Evolutionary conservation across 2,329 filamentous ascomycete genomes (phyloP).

Genomic region (Penicillium paneum): DNA sequence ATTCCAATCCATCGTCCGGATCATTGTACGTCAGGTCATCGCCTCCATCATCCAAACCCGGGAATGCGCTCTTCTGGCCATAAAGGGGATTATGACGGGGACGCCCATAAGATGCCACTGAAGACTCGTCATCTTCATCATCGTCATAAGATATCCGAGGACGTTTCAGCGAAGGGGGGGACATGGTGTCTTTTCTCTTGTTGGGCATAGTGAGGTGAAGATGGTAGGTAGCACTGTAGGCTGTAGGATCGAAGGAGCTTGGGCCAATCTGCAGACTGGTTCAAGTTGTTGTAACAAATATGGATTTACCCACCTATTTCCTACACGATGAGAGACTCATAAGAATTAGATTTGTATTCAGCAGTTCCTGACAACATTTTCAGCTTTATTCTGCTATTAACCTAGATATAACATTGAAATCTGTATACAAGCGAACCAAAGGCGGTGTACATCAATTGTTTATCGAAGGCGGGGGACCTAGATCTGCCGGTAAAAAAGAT

Average conservation of each 20-base stretch:
- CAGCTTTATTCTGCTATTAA: background rate
- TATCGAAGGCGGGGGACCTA: background rate
- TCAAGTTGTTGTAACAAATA: background rate
- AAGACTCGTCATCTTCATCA: slow-evolving; percentile 26
- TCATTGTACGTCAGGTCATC: slow-evolving; percentile 66
- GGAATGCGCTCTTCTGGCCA: slow-evolving; percentile 70
- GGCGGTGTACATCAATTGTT: background rate
- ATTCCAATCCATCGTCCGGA: slow-evolving; percentile 65
- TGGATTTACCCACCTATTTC: background rate
- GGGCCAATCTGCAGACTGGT: slow-evolving; percentile 13
- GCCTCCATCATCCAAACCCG: slow-evolving; percentile 52
- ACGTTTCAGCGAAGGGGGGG: slow-evolving; percentile 29
- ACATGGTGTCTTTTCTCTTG: slow-evolving; percentile 32
- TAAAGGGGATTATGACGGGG: slow-evolving; percentile 60
- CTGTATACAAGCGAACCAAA: background rate
- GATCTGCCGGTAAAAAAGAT: slow-evolving; percentile 2
- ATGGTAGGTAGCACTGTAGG: background rate
- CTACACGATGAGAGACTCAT: background rate
- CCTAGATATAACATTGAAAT: background rate
- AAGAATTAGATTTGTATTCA: background rate
- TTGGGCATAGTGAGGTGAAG: slow-evolving; percentile 28
- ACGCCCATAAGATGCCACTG: slow-evolving; percentile 31
- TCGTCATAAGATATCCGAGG: slow-evolving; percentile 30
- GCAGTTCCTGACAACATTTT: background rate
- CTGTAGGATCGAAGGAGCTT: slow-evolving; percentile 24